A percentile compares a stretch with the other conserved stretches of the same genome.
Evolutionary conservation across 495 filamentous ascomycete genomes (phyloP).

Genomic region (Hypomontagnella monticulosa): DNA sequence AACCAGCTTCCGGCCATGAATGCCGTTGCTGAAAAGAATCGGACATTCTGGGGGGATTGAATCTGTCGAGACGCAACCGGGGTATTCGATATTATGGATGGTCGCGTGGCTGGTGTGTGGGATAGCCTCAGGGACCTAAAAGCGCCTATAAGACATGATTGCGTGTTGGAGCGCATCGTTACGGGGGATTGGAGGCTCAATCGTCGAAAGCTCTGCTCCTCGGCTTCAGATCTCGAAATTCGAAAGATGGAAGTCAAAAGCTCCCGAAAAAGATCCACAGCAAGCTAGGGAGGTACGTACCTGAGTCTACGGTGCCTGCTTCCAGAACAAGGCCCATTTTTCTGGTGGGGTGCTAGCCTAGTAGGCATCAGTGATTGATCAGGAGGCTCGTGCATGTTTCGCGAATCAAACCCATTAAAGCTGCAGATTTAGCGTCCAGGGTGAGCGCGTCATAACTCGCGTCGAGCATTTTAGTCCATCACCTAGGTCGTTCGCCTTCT

Average conservation of each 20-base stretch:
- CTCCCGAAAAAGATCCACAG: conserved; percentile 11
- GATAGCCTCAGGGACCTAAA: conserved; percentile 56
- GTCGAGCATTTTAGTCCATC: conserved; percentile 14
- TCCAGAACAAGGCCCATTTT: neutral
- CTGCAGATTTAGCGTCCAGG: conserved; percentile 14
- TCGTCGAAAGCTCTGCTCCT: conserved; percentile 13
- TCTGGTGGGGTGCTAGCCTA: neutral
- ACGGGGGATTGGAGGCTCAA: conserved; percentile 3
- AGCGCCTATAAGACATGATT: conserved; percentile 53
- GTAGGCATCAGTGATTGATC: conserved; percentile 13
- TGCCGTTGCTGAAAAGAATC: conserved; percentile 80
- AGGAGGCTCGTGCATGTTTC: conserved; percentile 24
- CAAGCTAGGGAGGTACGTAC: conserved; percentile 18
- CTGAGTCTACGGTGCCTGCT: conserved; percentile 3
- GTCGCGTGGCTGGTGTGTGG: conserved; percentile 41
- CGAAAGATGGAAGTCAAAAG: conserved; percentile 15
- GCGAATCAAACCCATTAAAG: conserved; percentile 36
- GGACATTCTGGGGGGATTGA: conserved; percentile 49
- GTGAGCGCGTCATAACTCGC: conserved; percentile 42
- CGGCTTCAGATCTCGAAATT: conserved; percentile 20
- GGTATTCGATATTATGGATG: conserved; percentile 44
- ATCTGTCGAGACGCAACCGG: conserved; percentile 26
- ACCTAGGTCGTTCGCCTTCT: too few relatives aligned
- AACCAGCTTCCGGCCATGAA: conserved; percentile 75
- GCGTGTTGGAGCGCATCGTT: conserved; percentile 53